phyloP scores from a whole-genome alignment of 1,139 yeast genomes.

The Yamadazyma aaseri region DNA sequence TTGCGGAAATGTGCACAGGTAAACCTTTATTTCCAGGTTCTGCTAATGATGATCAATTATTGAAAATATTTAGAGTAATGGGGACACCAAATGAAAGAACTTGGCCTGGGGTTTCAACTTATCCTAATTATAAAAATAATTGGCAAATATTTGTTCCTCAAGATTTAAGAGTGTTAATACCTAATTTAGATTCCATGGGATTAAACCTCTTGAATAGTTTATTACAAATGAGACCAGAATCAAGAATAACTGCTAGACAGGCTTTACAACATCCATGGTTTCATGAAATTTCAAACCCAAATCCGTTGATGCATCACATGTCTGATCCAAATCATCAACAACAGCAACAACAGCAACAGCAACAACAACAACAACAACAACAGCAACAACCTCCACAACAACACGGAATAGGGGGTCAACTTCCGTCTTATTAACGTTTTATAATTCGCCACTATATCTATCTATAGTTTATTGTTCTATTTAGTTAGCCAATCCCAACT shows the following conservation, averaged over 20 bases:
- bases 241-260: constrained; percentile 85
- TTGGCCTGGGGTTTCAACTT: constrained; percentile 90
- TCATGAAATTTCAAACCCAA: constrained; percentile 62
- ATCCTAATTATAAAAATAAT: constrained; percentile 81
- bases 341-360: constrained; percentile 24
- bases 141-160: constrained; percentile 81
- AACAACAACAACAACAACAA: constrained; percentile 10
- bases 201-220: constrained; percentile 74
- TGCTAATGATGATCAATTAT: constrained; percentile 91
- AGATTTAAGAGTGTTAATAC: constrained; percentile 74
- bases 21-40: constrained; percentile 95
- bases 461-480: neutral
- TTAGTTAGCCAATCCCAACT: too few relatives aligned
- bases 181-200: constrained; percentile 77
- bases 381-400: constrained; percentile 7
- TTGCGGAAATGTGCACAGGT: constrained; percentile 99
- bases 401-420: neutral
- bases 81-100: constrained; percentile 95
- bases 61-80: constrained; percentile 85
- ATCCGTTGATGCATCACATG: constrained; percentile 35
- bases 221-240: constrained; percentile 90
- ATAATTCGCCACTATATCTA: too few relatives aligned
- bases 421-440: neutral
- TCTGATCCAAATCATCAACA: constrained; percentile 41
- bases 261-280: constrained; percentile 97